Evolutionary conservation across 2,329 filamentous ascomycete genomes (phyloP).

Genomic region (Pyrenophora teres): DNA sequence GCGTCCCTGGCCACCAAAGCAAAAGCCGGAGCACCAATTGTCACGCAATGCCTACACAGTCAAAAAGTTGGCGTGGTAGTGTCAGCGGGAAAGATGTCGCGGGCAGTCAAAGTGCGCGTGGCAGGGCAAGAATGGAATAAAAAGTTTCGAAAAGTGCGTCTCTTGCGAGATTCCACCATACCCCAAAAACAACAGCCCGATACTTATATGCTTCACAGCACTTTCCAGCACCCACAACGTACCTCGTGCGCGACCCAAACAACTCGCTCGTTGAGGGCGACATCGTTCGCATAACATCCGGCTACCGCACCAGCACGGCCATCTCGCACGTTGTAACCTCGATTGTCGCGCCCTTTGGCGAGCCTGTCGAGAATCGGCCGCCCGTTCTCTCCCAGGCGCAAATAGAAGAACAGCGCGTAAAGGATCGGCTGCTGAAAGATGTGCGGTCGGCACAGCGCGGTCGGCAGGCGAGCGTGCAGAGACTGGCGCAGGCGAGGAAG

Average conservation of each 20-base stretch:
- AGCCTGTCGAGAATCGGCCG: conserved; percentile 66
- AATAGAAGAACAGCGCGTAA: conserved; percentile 59
- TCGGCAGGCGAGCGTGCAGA: conserved; percentile 30
- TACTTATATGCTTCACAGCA: conserved; percentile 49
- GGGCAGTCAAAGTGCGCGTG: conserved; percentile 78
- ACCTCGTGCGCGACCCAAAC: conserved; percentile 79
- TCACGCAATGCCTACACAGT: conserved; percentile 35
- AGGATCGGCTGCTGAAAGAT: conserved; percentile 62
- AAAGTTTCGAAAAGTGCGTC: conserved; percentile 69
- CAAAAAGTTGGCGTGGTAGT: conserved; percentile 68
- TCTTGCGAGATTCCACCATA: background rate
- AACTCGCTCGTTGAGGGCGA: conserved; percentile 75
- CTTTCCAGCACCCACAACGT: conserved; percentile 67
- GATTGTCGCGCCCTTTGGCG: conserved; percentile 74
- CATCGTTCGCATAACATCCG: conserved; percentile 71
- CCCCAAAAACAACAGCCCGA: background rate
- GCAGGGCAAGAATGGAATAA: conserved; percentile 74
- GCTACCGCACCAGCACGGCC: conserved; percentile 66
- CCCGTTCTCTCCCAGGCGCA: conserved; percentile 69
- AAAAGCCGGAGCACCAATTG: conserved; percentile 26
- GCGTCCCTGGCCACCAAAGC: conserved; percentile 27
- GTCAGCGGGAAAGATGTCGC: conserved; percentile 76
- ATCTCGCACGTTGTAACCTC: conserved; percentile 76
- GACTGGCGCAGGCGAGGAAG: conserved; percentile 35
- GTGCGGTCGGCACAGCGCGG: conserved; percentile 54